Conservation (phyloP, 306 rosid species). For the Cajanus cajan region DNA sequence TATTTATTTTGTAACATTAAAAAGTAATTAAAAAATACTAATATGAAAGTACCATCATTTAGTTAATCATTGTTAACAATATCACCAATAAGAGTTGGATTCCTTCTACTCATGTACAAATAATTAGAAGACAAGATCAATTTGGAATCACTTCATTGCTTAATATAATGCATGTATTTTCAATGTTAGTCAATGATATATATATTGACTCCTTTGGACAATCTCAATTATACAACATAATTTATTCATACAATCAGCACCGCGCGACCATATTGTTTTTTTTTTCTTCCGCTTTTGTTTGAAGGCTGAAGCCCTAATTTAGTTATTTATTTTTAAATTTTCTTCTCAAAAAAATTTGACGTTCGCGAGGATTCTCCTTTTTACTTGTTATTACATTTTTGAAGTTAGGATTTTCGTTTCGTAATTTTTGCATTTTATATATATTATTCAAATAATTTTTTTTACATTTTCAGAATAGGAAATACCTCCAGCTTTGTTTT, state of each 20-base stretch:
- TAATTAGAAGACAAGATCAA: neutral
- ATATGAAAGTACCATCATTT: neutral
- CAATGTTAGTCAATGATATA: neutral
- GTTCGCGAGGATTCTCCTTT: neutral
- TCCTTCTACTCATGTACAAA: neutral
- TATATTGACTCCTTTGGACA: neutral
- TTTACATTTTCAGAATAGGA: no score
- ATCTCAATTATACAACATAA: neutral
- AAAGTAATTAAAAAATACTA: neutral
- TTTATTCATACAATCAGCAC: neutral
- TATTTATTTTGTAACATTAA: neutral
- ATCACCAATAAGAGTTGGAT: neutral
- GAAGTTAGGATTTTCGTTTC: neutral
- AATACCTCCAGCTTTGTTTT: no score
- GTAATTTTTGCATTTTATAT: neutral
- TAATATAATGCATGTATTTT: neutral
- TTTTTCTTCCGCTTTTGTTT: neutral
- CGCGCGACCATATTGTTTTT: neutral
- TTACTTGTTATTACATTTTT: no score
- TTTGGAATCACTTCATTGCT: neutral
- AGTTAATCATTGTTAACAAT: neutral
- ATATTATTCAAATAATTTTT: no score
- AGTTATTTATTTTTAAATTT: no score
- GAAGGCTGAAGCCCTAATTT: neutral
- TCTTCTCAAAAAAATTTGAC: neutral